phyloP scores from a whole-genome alignment of 2,329 filamentous ascomycete genomes.

The Aureobasidium lini region DNA sequence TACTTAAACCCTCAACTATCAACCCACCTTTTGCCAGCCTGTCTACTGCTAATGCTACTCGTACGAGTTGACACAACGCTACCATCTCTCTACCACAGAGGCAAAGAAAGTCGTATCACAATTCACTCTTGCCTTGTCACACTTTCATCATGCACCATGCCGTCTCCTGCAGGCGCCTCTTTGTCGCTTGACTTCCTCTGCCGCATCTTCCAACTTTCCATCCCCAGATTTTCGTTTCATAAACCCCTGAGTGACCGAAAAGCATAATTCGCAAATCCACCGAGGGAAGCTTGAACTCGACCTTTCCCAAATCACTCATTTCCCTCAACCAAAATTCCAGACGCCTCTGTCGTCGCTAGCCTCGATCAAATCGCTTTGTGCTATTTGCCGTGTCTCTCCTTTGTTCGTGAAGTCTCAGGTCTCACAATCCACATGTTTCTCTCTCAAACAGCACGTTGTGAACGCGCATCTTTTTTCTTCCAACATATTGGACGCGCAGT shows the following conservation, averaged over 20 bases:
- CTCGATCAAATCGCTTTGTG: background rate
- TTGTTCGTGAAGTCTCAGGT: background rate
- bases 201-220: background rate
- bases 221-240: conserved; percentile 9
- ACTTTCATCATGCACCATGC: background rate
- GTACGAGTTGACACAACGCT: background rate
- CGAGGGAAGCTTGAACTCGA: background rate
- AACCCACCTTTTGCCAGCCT: background rate
- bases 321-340: conserved; percentile 8
- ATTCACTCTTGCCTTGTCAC: background rate
- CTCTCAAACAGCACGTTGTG: background rate
- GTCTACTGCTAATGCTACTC: background rate
- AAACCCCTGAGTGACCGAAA: conserved; percentile 9
- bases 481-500: background rate
- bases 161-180: background rate
- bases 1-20: background rate
- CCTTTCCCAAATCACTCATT: conserved; percentile 3
- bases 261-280: conserved; percentile 3
- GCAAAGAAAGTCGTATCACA: background rate
- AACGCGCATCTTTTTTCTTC: background rate
- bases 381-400: conserved; percentile 1
- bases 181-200: background rate
- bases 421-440: background rate
- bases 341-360: conserved; percentile 5
- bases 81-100: background rate